phyloP scores from a whole-genome alignment of 2,329 filamentous ascomycete genomes.

The Aureobasidium sp. region DNA sequence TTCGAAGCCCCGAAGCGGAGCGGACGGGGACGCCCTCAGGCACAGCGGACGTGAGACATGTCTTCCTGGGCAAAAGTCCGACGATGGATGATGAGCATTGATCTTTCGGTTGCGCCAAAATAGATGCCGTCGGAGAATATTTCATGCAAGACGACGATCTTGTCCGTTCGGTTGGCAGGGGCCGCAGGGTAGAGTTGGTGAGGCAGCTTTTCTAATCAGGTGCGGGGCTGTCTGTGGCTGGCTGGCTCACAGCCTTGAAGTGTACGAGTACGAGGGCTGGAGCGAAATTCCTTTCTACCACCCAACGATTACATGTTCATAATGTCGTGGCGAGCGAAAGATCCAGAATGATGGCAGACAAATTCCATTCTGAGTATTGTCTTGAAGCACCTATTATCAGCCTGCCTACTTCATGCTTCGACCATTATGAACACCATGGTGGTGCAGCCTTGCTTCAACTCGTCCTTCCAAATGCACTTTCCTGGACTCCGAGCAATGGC shows the following conservation, averaged over 20 bases:
- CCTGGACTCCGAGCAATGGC: conserved; percentile 8
- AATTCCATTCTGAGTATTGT: not conserved
- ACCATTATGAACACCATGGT: conserved; percentile 4
- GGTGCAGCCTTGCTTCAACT: conserved; percentile 1
- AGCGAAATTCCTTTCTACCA: not conserved
- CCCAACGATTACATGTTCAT: not conserved
- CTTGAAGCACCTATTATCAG: not conserved
- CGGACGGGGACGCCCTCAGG: not conserved
- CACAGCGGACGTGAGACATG: conserved; percentile 3
- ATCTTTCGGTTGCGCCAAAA: conserved; percentile 6
- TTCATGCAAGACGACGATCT: conserved; percentile 8
- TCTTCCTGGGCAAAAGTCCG: conserved; percentile 1
- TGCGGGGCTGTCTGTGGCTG: not conserved
- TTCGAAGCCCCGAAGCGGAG: conserved; percentile 3
- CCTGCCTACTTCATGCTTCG: not conserved
- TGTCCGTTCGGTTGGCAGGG: conserved; percentile 6
- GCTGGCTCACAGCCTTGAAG: not conserved
- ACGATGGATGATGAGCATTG: conserved; percentile 7
- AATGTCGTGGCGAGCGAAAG: not conserved
- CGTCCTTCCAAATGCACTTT: not conserved
- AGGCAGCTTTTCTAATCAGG: not conserved
- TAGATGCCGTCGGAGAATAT: conserved; percentile 6
- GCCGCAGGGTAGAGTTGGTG: conserved; percentile 3
- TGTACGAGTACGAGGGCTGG: not conserved
- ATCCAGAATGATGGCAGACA: not conserved